A percentile compares a stretch with the other conserved stretches of the same genome.
These are phyloP conservation scores for Polytrichum commune DNA, from an alignment of 225 moss, liverwort and hornwort genomes.

Conservation along the genomic window DNA sequence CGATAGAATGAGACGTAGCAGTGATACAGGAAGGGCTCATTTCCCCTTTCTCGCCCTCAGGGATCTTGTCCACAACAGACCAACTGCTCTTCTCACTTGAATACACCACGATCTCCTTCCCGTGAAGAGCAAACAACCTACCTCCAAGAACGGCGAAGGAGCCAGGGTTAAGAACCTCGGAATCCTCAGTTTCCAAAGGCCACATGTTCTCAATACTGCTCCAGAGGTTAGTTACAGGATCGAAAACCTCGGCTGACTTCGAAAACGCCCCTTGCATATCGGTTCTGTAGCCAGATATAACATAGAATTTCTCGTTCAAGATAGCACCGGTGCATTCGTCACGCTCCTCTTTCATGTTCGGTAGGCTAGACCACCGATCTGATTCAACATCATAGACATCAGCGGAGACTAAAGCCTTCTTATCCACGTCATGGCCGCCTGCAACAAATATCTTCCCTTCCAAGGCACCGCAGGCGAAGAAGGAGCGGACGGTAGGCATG, in stretches of 20 bases:
- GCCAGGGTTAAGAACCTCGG: constrained; percentile 41
- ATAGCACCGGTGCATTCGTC: constrained; percentile 79
- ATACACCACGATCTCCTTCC: constrained; percentile 35
- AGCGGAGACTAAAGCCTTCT: constrained; percentile 69
- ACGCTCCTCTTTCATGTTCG: constrained; percentile 65
- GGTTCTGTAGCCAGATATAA: constrained; percentile 72
- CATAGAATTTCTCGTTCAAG: constrained; percentile 51
- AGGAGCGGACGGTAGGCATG: constrained; percentile 63
- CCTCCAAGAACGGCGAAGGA: constrained; percentile 31
- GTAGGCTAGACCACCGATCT: constrained; percentile 51
- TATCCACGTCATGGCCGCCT: constrained; percentile 82
- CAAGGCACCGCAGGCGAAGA: constrained; percentile 65
- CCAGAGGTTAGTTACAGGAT: constrained; percentile 43
- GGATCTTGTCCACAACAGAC: constrained; percentile 36
- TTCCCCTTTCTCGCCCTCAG: constrained; percentile 40
- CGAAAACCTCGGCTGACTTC: constrained; percentile 63
- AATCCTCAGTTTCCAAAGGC: constrained; percentile 33
- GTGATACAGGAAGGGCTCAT: constrained; percentile 28
- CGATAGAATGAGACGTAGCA: constrained; percentile 12
- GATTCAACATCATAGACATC: constrained; percentile 60
- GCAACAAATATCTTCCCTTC: constrained; percentile 52
- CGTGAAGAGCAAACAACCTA: constrained; percentile 28
- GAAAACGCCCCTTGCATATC: constrained; percentile 69
- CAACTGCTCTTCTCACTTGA: constrained; percentile 18
- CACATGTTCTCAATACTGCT: constrained; percentile 62